phyloP scores from a whole-genome alignment of 352 stramenopile species.

The Plasmopara viticola region DNA sequence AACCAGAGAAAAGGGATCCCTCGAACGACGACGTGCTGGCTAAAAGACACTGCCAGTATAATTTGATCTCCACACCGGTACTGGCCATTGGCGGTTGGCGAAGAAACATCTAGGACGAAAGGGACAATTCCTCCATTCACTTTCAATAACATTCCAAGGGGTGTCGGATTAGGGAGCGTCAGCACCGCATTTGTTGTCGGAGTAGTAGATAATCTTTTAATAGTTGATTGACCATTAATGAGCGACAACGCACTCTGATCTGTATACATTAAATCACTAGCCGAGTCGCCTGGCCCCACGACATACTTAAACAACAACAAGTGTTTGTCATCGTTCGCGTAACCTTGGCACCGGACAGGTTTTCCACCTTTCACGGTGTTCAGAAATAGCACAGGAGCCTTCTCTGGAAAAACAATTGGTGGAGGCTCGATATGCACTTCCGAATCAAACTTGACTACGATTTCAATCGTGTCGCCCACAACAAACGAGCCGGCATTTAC shows the following conservation, averaged over 20 bases:
- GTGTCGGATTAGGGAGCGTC: slow-evolving; percentile 39
- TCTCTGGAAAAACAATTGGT: slow-evolving; percentile 59
- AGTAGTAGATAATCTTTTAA: slow-evolving; percentile 78
- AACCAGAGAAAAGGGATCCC: slow-evolving; percentile 63
- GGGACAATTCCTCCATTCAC: slow-evolving; percentile 60
- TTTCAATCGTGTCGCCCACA: slow-evolving; percentile 71
- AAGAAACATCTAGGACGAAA: slow-evolving; percentile 46
- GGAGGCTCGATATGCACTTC: slow-evolving; percentile 76
- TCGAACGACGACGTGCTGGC: slow-evolving; percentile 59
- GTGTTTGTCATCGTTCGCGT: slow-evolving; percentile 44
- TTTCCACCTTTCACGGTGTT: slow-evolving; percentile 44
- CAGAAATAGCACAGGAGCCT: slow-evolving; percentile 62
- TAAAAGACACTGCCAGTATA: slow-evolving; percentile 52
- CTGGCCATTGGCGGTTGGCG: slow-evolving; percentile 31
- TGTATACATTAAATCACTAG: slow-evolving; percentile 51
- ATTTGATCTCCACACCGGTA: slow-evolving; percentile 71
- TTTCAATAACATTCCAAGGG: slow-evolving; percentile 40
- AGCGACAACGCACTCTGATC: slow-evolving; percentile 53
- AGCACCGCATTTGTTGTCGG: slow-evolving; percentile 64
- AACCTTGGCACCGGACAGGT: slow-evolving; percentile 51
- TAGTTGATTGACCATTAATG: slow-evolving; percentile 68
- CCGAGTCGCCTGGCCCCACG: slow-evolving; percentile 47
- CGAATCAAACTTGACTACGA: slow-evolving; percentile 67
- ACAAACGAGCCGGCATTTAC: slow-evolving; percentile 69
- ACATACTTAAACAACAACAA: slow-evolving; percentile 69